Percentiles rank a stretch among this genome's conserved stretches.
Evolutionary conservation across 805 yeast genomes (phyloP).

Genomic region (Candida quercuum): DNA sequence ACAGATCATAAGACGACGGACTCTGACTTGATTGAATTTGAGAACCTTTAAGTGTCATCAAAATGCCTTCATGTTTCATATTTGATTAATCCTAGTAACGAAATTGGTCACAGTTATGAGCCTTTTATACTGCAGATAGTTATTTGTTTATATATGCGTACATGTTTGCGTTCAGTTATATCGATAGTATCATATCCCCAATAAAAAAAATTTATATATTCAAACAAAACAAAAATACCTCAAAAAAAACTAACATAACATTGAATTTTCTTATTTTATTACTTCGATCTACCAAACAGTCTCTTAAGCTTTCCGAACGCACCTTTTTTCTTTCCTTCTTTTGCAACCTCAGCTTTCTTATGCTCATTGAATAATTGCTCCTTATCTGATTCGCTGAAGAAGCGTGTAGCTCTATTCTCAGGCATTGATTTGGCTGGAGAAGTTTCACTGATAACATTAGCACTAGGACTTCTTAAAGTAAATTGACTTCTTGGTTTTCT

Average conservation of each 20-base stretch:
- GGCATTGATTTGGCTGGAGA: constrained; percentile 25
- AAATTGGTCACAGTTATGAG: too few species aligned
- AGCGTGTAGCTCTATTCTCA: constrained; percentile 21
- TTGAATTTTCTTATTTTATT: too few species aligned
- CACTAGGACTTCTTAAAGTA: constrained; percentile 25
- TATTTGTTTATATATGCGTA: too few species aligned
- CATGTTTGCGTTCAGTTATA: too few species aligned
- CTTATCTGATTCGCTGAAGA: constrained; percentile 23
- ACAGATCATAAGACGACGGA: constrained; percentile 7
- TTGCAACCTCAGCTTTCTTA: constrained; percentile 3
- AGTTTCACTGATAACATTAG: constrained; percentile 6
- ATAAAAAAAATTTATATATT: too few species aligned
- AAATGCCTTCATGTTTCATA: too few species aligned
- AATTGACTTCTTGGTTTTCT: constrained; percentile 21
- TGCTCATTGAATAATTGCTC: constrained; percentile 8
- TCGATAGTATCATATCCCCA: too few species aligned
- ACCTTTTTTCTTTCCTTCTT: constrained; percentile 24
- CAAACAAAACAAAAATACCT: too few species aligned
- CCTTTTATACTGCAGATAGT: too few species aligned
- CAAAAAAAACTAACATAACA: too few species aligned
- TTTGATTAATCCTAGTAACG: too few species aligned
- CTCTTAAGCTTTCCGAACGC: constrained; percentile 35
- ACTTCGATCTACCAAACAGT: constrained; percentile 31
- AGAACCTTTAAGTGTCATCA: constrained; percentile 25
- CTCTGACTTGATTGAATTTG: constrained; percentile 38